phyloP scores from a whole-genome alignment of 352 stramenopile species.

The Globisporangium irregulare region DNA sequence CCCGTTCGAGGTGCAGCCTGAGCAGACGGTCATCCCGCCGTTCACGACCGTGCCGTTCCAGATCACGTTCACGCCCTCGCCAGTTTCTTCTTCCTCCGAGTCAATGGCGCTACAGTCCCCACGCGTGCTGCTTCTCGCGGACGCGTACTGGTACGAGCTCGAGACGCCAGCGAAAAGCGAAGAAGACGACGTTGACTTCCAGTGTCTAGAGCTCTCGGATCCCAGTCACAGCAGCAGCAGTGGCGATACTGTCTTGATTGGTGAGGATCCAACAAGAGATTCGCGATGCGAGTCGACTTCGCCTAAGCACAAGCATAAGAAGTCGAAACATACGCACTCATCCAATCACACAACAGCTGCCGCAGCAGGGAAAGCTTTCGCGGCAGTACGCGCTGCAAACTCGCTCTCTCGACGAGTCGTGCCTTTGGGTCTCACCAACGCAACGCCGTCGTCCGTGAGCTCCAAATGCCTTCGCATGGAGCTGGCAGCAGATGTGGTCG shows the following conservation, averaged over 20 bases:
- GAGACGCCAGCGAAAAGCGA: neutral
- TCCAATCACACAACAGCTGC: neutral
- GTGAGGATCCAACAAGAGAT: neutral
- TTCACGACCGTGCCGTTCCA: slow-evolving; percentile 44
- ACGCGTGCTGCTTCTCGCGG: slow-evolving; percentile 52
- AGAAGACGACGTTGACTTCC: neutral
- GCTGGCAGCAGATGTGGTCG: slow-evolving; percentile 57
- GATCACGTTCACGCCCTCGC: slow-evolving; percentile 45
- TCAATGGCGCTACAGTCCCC: neutral
- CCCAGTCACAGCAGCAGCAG: neutral
- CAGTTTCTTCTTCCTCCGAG: neutral
- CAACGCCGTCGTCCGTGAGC: slow-evolving; percentile 22
- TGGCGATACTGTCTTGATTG: neutral
- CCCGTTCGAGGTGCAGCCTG: slow-evolving; percentile 34
- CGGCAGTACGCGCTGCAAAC: slow-evolving; percentile 68
- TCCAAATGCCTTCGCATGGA: slow-evolving; percentile 58
- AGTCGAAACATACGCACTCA: neutral
- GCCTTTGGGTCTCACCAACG: neutral
- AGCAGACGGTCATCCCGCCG: slow-evolving; percentile 21
- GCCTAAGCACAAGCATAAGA: slow-evolving; percentile 3
- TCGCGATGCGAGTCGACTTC: slow-evolving; percentile 14
- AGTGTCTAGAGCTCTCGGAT: neutral
- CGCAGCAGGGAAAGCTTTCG: slow-evolving; percentile 65
- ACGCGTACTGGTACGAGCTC: slow-evolving; percentile 60
- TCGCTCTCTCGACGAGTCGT: slow-evolving; percentile 29